Conservation (phyloP, 495 filamentous ascomycete genomes). For the Trypethelium eluteriae region DNA sequence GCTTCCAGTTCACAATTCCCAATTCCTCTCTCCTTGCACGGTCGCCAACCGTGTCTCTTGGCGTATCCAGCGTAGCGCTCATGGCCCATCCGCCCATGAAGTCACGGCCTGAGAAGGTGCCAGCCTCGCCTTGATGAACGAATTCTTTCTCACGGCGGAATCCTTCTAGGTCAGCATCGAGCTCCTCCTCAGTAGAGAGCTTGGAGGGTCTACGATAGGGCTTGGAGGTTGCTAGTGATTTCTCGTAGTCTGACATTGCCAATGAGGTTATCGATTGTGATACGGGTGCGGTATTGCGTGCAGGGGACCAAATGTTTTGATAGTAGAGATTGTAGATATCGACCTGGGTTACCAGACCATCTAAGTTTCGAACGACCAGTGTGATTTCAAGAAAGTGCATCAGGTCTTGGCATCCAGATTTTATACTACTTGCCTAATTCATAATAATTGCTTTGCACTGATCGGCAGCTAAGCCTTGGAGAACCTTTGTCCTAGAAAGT, state of each 20-base stretch:
- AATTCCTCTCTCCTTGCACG: conserved; percentile 1
- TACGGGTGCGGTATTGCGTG: neutral
- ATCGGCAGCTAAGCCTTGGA: neutral
- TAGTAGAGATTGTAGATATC: neutral
- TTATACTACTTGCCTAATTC: neutral
- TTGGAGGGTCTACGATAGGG: neutral
- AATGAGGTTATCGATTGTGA: neutral
- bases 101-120: conserved; percentile 1
- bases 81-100: neutral
- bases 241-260: neutral
- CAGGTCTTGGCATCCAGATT: neutral
- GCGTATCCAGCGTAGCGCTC: neutral
- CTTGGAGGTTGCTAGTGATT: neutral
- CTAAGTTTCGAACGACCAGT: too few relatives aligned
- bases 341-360: too few relatives aligned
- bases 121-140: conserved; percentile 1
- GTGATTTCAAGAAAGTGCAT: too few relatives aligned
- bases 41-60: neutral
- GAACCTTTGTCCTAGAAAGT: neutral
- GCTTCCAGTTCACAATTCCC: neutral
- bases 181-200: neutral
- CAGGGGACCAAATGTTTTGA: neutral
- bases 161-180: neutral
- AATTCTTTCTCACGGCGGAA: conserved; percentile 2
- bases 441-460: neutral